Evolutionary conservation across 1,284 basidiomycete species (phyloP).

Genomic region (Leccinum ponderosum): DNA sequence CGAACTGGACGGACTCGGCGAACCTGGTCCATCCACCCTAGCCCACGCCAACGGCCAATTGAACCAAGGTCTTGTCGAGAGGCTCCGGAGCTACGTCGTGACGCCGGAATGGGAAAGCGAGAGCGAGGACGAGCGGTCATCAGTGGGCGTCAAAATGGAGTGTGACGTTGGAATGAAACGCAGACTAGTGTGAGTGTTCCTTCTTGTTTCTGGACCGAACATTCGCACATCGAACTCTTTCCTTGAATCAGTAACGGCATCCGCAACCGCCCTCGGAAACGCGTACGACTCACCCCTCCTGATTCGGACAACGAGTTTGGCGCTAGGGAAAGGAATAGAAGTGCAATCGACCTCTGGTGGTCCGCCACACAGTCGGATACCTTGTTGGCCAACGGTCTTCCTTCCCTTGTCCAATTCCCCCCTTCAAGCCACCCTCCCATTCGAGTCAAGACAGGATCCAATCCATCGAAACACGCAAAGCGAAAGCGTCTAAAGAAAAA

Average conservation of each 20-base stretch:
- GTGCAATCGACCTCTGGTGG: conserved; percentile 71
- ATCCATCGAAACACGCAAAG: conserved; percentile 18
- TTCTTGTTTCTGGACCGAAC: conserved; percentile 8
- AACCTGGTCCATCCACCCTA: conserved; percentile 35
- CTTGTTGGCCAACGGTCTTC: conserved; percentile 66
- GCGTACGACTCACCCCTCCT: conserved; percentile 36
- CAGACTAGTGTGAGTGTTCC: conserved; percentile 49
- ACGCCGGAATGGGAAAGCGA: conserved; percentile 44
- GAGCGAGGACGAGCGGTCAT: conserved; percentile 35
- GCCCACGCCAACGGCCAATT: conserved; percentile 30
- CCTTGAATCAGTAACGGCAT: conserved; percentile 38
- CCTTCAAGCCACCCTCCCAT: conserved; percentile 15
- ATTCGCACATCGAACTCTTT: conserved; percentile 5
- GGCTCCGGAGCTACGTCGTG: conserved; percentile 34
- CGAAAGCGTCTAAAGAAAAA: conserved; percentile 40
- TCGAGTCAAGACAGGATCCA: conserved; percentile 15
- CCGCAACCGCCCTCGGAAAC: conserved; percentile 46
- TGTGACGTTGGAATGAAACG: conserved; percentile 57
- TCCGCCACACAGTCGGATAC: conserved; percentile 60
- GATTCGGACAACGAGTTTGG: conserved; percentile 34
- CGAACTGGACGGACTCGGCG: conserved; percentile 38
- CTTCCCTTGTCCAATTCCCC: conserved; percentile 50
- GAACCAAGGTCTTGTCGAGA: conserved; percentile 19
- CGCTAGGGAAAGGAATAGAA: conserved; percentile 30
- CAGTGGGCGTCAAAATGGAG: conserved; percentile 36